Evolutionary conservation across 139 green algal genomes (phyloP).

Genomic region (Coelastrella sp.): DNA sequence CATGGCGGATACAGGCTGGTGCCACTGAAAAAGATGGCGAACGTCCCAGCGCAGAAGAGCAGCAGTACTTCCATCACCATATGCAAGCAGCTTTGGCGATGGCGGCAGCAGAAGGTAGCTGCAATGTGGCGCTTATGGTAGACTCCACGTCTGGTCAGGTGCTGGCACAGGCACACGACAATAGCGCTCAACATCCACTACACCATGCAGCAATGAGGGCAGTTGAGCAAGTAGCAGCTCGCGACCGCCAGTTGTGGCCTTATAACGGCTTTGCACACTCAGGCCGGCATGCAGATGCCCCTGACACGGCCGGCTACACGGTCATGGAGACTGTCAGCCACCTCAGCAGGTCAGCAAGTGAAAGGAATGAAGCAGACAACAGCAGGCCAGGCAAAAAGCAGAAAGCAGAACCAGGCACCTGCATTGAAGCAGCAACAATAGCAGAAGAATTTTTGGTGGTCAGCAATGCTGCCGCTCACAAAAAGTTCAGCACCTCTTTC

Average conservation of each 20-base stretch:
- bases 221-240: slow-evolving; percentile 68
- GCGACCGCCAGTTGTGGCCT: slow-evolving; percentile 73
- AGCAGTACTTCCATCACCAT: slow-evolving; percentile 56
- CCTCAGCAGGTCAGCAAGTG: background rate
- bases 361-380: background rate
- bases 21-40: slow-evolving; percentile 30
- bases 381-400: background rate
- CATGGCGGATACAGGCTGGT: slow-evolving; percentile 69
- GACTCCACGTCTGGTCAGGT: slow-evolving; percentile 56
- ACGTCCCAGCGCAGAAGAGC: slow-evolving; percentile 20
- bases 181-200: slow-evolving; percentile 68
- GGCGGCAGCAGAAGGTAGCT: slow-evolving; percentile 13
- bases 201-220: slow-evolving; percentile 85
- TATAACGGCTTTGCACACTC: slow-evolving; percentile 38
- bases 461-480: background rate
- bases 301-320: background rate
- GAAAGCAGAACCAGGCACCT: slow-evolving; percentile 8
- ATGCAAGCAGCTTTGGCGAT: slow-evolving; percentile 62
- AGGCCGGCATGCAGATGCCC: background rate
- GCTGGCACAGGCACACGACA: slow-evolving; percentile 57
- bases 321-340: background rate
- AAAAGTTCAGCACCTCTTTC: background rate
- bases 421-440: slow-evolving; percentile 25
- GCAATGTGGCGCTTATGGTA: slow-evolving; percentile 79
- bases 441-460: background rate